A percentile compares a stretch with the other conserved stretches of the same genome.
Evolutionary conservation across 1,284 basidiomycete genomes (phyloP).

Genomic region (Coriolopsis trogii): DNA sequence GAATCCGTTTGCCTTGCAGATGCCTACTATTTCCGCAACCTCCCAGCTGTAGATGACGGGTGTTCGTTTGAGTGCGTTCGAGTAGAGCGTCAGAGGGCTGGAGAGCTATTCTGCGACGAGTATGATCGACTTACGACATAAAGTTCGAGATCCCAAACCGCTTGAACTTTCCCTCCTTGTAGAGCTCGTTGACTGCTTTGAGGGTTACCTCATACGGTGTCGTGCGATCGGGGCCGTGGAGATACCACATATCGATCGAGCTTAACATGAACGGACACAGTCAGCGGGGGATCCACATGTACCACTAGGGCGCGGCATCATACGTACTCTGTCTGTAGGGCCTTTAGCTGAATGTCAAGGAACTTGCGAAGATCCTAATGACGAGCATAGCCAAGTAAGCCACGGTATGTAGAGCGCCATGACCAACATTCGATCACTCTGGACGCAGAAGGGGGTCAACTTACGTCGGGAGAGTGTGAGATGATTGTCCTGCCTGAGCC

Average conservation of each 20-base stretch:
- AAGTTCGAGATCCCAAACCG: conserved; percentile 58
- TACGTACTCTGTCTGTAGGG: conserved; percentile 49
- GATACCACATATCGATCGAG: conserved; percentile 50
- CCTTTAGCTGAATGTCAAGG: conserved; percentile 46
- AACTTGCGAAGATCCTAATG: conserved; percentile 45
- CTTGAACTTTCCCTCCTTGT: conserved; percentile 48
- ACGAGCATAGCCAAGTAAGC: no score
- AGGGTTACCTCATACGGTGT: conserved; percentile 51
- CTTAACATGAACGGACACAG: neutral
- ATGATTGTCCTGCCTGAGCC: conserved; percentile 10
- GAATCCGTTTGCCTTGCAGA: conserved; percentile 57
- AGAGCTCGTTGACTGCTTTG: conserved; percentile 49
- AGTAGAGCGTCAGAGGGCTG: no score
- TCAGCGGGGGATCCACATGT: no score
- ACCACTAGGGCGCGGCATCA: no score
- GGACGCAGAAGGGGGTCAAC: neutral
- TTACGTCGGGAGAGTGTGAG: conserved; percentile 24
- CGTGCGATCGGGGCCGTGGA: conserved; percentile 56
- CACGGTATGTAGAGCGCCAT: no score
- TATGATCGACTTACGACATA: conserved; percentile 35
- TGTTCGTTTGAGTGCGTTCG: neutral
- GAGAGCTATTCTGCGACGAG: neutral
- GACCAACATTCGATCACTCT: neutral
- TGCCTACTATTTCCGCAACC: conserved; percentile 64
- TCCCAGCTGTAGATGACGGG: conserved; percentile 47